These are phyloP conservation scores for Elaeis oleifera DNA, from an alignment of 202 grass and related monocot species.

Conservation along the genomic window DNA sequence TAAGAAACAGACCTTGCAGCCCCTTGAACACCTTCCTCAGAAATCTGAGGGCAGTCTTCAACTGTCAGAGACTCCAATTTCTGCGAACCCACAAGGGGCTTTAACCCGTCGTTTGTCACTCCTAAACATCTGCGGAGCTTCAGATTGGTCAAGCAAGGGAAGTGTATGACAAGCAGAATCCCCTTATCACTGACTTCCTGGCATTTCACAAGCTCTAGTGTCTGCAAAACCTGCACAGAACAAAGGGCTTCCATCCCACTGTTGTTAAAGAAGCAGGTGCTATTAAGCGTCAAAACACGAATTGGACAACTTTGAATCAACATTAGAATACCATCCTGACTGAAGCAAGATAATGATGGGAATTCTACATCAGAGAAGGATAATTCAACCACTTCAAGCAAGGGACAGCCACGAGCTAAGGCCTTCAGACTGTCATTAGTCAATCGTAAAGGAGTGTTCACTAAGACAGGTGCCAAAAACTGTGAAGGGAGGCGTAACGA, in stretches of 20 bases:
- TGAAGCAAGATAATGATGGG: slow-evolving; percentile 29
- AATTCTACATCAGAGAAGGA: slow-evolving; percentile 11
- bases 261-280: slow-evolving; percentile 32
- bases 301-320: slow-evolving; percentile 45
- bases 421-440: slow-evolving; percentile 44
- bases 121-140: slow-evolving; percentile 35
- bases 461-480: background rate
- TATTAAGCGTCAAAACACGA: slow-evolving; percentile 36
- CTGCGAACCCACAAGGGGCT: slow-evolving; percentile 12
- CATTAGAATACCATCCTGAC: slow-evolving; percentile 29
- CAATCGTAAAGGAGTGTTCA: slow-evolving; percentile 17
- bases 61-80: slow-evolving; percentile 47
- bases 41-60: slow-evolving; percentile 38
- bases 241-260: slow-evolving; percentile 36
- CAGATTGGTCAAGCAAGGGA: slow-evolving; percentile 33
- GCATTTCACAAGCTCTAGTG: slow-evolving; percentile 39
- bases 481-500: slow-evolving; percentile 30
- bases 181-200: slow-evolving; percentile 32
- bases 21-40: slow-evolving; percentile 37
- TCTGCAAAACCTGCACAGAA: slow-evolving; percentile 34
- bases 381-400: slow-evolving; percentile 56
- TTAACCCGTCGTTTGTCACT: slow-evolving; percentile 42
- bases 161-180: slow-evolving; percentile 14
- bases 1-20: slow-evolving; percentile 41
- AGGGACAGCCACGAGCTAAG: slow-evolving; percentile 30